Percentiles rank a stretch among this genome's conserved stretches.
phyloP scores from a whole-genome alignment of 2,329 filamentous ascomycete genomes.

The Fusarium newnesense region DNA sequence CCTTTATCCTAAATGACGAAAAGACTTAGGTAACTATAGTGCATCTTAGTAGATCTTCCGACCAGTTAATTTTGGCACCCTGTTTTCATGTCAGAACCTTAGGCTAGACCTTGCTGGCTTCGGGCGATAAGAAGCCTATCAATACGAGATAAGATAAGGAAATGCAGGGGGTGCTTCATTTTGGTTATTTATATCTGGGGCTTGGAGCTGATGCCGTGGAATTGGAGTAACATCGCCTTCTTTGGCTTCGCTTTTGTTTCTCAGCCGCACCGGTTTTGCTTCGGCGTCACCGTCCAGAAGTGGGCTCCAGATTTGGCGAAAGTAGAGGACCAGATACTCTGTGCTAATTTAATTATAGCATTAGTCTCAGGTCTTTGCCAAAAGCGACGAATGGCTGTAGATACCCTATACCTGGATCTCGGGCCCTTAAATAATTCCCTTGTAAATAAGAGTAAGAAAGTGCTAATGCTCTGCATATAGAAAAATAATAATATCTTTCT shows the following conservation, averaged over 20 bases:
- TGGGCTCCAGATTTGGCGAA: no score
- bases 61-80: accelerated
- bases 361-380: accelerated
- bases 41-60: accelerated
- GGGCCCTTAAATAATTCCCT: not conserved
- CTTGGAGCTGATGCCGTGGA: not conserved
- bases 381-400: accelerated
- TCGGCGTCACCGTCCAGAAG: accelerated
- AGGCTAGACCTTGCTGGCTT: not conserved
- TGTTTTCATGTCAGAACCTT: accelerated
- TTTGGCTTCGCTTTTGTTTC: no score
- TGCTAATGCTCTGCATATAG: not conserved
- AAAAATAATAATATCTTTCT: not conserved
- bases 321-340: accelerated
- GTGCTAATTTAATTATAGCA: accelerated
- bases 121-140: not conserved
- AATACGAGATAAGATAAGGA: not conserved
- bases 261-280: not conserved
- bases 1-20: not conserved
- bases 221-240: not conserved
- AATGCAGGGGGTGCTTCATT: not conserved
- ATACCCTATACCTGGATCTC: not conserved
- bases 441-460: not conserved
- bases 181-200: not conserved
- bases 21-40: accelerated